Base-by-base conservation (phyloP, 2,329 filamentous ascomycete genomes). In the Pseudogymnoascus pannorum region DNA sequence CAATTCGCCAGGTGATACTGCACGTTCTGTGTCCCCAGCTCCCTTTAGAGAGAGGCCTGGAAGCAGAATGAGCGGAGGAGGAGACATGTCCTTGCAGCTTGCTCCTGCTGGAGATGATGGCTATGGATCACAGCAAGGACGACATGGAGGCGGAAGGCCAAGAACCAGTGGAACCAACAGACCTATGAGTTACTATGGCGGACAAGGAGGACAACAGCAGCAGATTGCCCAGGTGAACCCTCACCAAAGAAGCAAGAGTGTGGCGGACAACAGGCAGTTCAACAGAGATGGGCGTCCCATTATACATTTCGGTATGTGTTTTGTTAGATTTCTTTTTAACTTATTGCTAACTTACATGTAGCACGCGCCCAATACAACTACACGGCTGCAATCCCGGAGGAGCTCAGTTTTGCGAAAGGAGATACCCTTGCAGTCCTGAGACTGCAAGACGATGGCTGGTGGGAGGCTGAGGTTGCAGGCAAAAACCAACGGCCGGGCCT, bases 391-490 rank as follows among this genome's bases (percentile, higher is more conserved):
- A 99, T 99, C 62, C 91, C 93, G 0, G 94, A 97, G 72, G 95
- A 99, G 75, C 78, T 99, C 18, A 88, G 89, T 12, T 99, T 99
- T 74, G 81, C 81, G 54, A 99, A 99, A 77, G 92, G 92, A 57
- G 95, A 99, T 71, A 86, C 93, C 63, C 80, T 99, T 12, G 91
- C 93, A 2, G 87, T 99, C 12, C 79, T 97, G 54, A 83, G 92
- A 63, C 85, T 96, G 70, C 94, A 99, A 75, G 94, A 99, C 72
- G 94, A 99, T 72, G 94, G 94, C 18, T 99, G 94, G 94, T 99
- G 95, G 94, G 94, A 99, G 77, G 95, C 95, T 11, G 93, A 97
- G 74, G 85, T 97, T 40, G 89, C 92, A 51, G 87, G 87, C 22
- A 80, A 81, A 65, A 82, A 80, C 62, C 74, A 72, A n/a, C 65